Evolutionary conservation across 345 rosid species (phyloP).

Genomic region (Reutealis trisperma): DNA sequence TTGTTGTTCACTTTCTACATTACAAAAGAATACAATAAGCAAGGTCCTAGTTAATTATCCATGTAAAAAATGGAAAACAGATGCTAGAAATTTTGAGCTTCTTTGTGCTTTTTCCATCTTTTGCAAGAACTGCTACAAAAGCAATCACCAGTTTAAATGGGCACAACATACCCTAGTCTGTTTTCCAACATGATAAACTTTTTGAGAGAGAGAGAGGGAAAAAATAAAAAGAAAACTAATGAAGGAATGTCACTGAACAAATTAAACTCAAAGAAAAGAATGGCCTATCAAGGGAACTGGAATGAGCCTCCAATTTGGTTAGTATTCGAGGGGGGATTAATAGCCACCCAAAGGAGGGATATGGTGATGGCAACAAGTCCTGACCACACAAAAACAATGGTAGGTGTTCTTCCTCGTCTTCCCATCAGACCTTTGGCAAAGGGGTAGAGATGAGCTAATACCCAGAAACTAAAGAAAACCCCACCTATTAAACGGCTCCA

Average conservation of each 20-base stretch:
- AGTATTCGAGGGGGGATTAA: slow-evolving; percentile 74
- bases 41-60: slow-evolving; percentile 3
- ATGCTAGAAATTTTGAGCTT: not conserved
- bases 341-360: slow-evolving; percentile 97
- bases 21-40: slow-evolving; percentile 21
- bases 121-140: not conserved
- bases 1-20: slow-evolving; percentile 3
- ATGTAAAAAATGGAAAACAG: not conserved
- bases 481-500: slow-evolving; percentile 93
- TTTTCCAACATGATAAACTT: slow-evolving; percentile 17
- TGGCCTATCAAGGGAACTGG: slow-evolving; percentile 72
- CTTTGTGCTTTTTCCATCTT: slow-evolving; percentile 5
- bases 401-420: slow-evolving; percentile 93
- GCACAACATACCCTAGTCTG: slow-evolving; percentile 20
- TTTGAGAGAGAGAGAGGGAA: no score
- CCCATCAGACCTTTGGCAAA: slow-evolving; percentile 98
- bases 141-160: slow-evolving; percentile 1
- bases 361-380: slow-evolving; percentile 93
- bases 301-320: slow-evolving; percentile 86
- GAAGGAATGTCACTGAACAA: slow-evolving; percentile 22
- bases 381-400: slow-evolving; percentile 96
- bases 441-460: slow-evolving; percentile 96
- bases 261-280: slow-evolving; percentile 20
- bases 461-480: slow-evolving; percentile 99
- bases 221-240: slow-evolving; percentile 15